Evolutionary conservation across 164 flowering plant species (phyloP).

Genomic region (Taxillus chinensis): DNA sequence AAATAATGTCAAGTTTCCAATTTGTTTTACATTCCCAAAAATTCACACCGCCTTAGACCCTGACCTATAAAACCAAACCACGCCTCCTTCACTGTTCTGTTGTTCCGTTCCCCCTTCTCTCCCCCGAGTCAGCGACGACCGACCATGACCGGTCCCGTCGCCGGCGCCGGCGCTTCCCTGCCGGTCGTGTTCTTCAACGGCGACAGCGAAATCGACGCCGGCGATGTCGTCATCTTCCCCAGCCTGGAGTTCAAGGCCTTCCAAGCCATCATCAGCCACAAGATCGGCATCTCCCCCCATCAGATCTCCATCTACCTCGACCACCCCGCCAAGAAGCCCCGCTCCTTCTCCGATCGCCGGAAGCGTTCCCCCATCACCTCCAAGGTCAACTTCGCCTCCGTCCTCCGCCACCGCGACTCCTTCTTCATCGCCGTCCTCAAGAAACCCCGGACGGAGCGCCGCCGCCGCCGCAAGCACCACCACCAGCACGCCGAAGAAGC

Average conservation of each 20-base stretch:
- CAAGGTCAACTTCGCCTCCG: conserved; percentile 28
- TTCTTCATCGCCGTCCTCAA: conserved; percentile 24
- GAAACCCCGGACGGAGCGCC: conserved; percentile 17
- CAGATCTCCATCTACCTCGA: conserved; percentile 43
- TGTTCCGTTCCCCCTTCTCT: not conserved
- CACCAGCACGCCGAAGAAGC: not conserved
- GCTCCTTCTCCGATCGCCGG: conserved; percentile 11
- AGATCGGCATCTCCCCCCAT: conserved; percentile 46
- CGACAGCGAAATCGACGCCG: conserved; percentile 35
- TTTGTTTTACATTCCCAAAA: no score
- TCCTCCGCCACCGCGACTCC: conserved; percentile 18
- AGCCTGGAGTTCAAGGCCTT: conserved; percentile 28
- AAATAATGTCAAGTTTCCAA: no score
- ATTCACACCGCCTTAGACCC: no score
- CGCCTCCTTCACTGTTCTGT: not conserved
- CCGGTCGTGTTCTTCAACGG: conserved; percentile 64
- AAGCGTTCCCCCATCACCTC: conserved; percentile 26
- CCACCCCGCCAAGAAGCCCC: conserved; percentile 9
- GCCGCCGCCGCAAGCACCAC: not conserved
- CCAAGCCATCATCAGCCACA: conserved; percentile 25
- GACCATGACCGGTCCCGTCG: conserved; percentile 9
- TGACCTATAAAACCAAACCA: conserved; percentile 1
- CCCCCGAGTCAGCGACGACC: not conserved
- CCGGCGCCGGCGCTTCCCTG: conserved; percentile 7
- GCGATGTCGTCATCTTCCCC: conserved; percentile 23